Percentiles rank a stretch among this genome's conserved stretches.
These are phyloP conservation scores for Leishmania arabica DNA, from an alignment of 208 protist genomes.

Conservation along the genomic window DNA sequence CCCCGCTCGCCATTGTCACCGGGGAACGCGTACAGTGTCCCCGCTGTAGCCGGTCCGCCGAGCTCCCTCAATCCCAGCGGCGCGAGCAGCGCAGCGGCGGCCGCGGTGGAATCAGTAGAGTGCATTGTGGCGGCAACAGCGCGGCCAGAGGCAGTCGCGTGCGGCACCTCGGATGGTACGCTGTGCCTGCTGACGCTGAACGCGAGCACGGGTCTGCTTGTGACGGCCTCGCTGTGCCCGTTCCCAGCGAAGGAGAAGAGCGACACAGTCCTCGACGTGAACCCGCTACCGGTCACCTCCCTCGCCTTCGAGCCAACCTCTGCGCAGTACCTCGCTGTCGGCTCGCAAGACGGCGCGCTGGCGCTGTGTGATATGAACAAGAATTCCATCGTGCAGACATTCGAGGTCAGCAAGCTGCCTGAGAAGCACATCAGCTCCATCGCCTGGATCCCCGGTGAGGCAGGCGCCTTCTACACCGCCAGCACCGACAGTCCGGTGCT, in stretches of 20 bases:
- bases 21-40: slow-evolving; percentile 3
- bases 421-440: slow-evolving; percentile 63
- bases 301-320: slow-evolving; percentile 78
- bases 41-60: neutral
- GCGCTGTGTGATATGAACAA: slow-evolving; percentile 57
- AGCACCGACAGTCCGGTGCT: slow-evolving; percentile 59
- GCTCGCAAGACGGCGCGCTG: slow-evolving; percentile 70
- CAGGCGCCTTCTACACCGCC: slow-evolving; percentile 70
- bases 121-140: slow-evolving; percentile 59
- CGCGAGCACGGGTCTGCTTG: slow-evolving; percentile 62
- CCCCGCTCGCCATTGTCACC: slow-evolving; percentile 19
- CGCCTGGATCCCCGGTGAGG: slow-evolving; percentile 64
- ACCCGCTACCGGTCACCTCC: slow-evolving; percentile 49
- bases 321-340: slow-evolving; percentile 67
- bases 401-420: slow-evolving; percentile 40
- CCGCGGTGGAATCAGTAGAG: slow-evolving; percentile 50
- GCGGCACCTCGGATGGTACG: slow-evolving; percentile 73
- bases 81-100: neutral
- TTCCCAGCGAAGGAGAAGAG: slow-evolving; percentile 58
- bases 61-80: neutral
- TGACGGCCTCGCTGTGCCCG: slow-evolving; percentile 48
- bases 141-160: slow-evolving; percentile 75
- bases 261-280: slow-evolving; percentile 18
- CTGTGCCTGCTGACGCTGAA: slow-evolving; percentile 68
- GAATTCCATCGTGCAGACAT: slow-evolving; percentile 52